Evolutionary conservation across 176 grass and related monocot genomes (phyloP).

Genomic region (Metroxylon sagu): DNA sequence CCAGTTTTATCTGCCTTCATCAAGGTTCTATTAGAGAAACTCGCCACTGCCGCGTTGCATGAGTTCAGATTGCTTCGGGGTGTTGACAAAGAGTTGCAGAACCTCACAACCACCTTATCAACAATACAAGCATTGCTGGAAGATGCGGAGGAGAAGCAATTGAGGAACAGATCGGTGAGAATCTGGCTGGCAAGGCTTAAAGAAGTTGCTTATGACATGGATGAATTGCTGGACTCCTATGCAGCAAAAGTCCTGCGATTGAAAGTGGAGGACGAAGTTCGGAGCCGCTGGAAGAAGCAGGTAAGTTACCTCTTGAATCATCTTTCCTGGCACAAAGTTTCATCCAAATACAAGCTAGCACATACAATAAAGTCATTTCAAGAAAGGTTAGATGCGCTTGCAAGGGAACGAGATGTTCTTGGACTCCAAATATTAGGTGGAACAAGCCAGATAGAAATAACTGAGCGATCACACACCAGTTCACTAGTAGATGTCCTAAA

Average conservation of each 20-base stretch:
- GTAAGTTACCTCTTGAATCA: slow-evolving; percentile 29
- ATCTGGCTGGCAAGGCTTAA: slow-evolving; percentile 59
- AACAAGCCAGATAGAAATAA: slow-evolving; percentile 24
- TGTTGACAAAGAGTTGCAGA: slow-evolving; percentile 40
- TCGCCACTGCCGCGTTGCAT: slow-evolving; percentile 32
- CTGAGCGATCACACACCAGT: slow-evolving; percentile 41
- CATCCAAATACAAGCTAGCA: slow-evolving; percentile 32
- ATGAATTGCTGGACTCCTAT: slow-evolving; percentile 59
- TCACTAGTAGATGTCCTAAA: slow-evolving; percentile 46
- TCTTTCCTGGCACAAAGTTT: slow-evolving; percentile 31
- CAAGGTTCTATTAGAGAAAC: slow-evolving; percentile 59
- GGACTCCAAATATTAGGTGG: slow-evolving; percentile 26
- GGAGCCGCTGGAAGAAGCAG: slow-evolving; percentile 31
- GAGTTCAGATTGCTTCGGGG: slow-evolving; percentile 36
- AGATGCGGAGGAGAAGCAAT: slow-evolving; percentile 62
- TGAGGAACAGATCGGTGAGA: slow-evolving; percentile 37
- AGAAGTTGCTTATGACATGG: slow-evolving; percentile 53
- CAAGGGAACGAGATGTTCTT: slow-evolving; percentile 43
- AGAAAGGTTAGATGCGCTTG: slow-evolving; percentile 43
- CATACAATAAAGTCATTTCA: slow-evolving; percentile 35
- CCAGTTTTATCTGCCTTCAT: slow-evolving; percentile 59
- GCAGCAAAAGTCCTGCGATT: slow-evolving; percentile 27
- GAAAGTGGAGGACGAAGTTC: slow-evolving; percentile 23
- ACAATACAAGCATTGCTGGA: slow-evolving; percentile 50
- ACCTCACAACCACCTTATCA: slow-evolving; percentile 34